phyloP scores from a whole-genome alignment of 2,329 filamentous ascomycete genomes.

The Conoideocrella luteorostrata region DNA sequence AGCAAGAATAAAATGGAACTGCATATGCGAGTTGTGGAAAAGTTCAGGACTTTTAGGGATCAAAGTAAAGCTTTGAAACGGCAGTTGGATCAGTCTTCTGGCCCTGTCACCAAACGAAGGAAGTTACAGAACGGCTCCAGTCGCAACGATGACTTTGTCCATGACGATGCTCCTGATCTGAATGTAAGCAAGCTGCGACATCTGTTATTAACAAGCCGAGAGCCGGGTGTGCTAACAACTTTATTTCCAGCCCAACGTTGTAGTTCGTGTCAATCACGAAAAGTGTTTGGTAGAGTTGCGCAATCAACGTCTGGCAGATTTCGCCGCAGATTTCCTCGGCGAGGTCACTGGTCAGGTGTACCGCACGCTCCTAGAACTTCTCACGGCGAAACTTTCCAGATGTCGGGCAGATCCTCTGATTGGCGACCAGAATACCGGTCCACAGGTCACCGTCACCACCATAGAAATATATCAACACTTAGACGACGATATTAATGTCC shows the following conservation, averaged over 20 bases:
- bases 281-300: conserved; percentile 79
- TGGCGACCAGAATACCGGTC: conserved; percentile 23
- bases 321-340: conserved; percentile 65
- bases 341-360: conserved; percentile 74
- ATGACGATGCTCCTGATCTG: conserved; percentile 38
- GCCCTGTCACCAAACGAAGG: conserved; percentile 41
- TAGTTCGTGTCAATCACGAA: conserved; percentile 76
- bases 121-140: conserved; percentile 45
- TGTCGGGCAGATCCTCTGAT: conserved; percentile 54
- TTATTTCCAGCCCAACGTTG: conserved; percentile 55
- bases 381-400: conserved; percentile 62
- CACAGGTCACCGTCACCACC: conserved; percentile 40
- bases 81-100: conserved; percentile 38
- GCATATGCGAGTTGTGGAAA: conserved; percentile 47
- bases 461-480: conserved; percentile 51
- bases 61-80: conserved; percentile 46
- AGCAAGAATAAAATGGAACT: conserved; percentile 61
- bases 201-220: too few relatives aligned
- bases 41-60: conserved; percentile 47
- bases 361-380: conserved; percentile 59
- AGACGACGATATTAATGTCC: conserved; percentile 45
- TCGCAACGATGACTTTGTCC: conserved; percentile 16
- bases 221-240: conserved; percentile 6
- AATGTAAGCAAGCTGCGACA: conserved; percentile 50
- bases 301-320: conserved; percentile 67